A percentile compares a stretch with the other conserved stretches of the same genome.
phyloP scores from a whole-genome alignment of 805 yeast genomes.

The Saccharomyces jurei region DNA sequence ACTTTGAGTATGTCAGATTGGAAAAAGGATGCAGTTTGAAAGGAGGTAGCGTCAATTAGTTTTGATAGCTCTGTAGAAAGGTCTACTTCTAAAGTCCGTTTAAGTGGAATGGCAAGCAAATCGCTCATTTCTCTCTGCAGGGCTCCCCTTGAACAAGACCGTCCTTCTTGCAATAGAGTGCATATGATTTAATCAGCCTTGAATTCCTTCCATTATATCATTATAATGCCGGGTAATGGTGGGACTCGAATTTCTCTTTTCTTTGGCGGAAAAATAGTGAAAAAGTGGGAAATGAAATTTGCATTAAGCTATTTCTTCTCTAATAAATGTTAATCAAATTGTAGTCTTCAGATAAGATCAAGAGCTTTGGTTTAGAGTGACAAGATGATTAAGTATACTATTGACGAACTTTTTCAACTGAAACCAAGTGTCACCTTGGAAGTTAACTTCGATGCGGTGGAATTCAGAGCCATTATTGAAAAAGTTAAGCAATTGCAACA shows the following conservation, averaged over 20 bases:
- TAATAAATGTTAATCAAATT: background rate
- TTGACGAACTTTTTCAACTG: constrained; percentile 55
- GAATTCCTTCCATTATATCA: background rate
- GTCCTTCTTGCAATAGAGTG: background rate
- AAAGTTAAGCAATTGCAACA: constrained; percentile 47
- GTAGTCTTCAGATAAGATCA: background rate
- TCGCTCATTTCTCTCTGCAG: constrained; percentile 25
- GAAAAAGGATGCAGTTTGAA: constrained; percentile 38
- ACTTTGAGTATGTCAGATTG: constrained; percentile 37
- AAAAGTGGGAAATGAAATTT: background rate
- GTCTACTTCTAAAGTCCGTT: constrained; percentile 38
- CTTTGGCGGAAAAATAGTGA: background rate
- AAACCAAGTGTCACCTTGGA: constrained; percentile 53
- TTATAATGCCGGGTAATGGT: background rate
- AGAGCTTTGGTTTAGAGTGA: background rate
- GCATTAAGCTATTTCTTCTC: background rate
- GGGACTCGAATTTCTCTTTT: background rate
- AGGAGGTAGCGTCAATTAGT: constrained; percentile 42
- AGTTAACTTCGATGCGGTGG: constrained; percentile 53
- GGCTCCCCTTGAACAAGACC: background rate
- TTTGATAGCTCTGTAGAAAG: constrained; percentile 34
- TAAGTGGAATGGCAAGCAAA: constrained; percentile 43
- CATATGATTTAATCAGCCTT: background rate
- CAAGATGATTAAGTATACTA: constrained; percentile 53
- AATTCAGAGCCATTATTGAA: constrained; percentile 59